These are phyloP conservation scores for Nepenthes alata DNA, from an alignment of 179 eudicot genomes.

Conservation along the genomic window DNA sequence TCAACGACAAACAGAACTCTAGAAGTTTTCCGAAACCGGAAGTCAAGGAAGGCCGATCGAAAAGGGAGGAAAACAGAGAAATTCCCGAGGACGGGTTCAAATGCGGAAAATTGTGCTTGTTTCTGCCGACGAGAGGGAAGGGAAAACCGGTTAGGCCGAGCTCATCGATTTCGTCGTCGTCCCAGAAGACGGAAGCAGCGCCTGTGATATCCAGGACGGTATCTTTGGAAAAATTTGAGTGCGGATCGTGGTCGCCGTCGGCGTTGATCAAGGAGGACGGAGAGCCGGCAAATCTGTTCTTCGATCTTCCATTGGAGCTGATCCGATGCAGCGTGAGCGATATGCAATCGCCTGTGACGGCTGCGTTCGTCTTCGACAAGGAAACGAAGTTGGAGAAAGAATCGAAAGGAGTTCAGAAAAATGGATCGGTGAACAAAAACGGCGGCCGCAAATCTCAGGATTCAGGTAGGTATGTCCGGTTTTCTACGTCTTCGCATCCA, in stretches of 20 bases:
- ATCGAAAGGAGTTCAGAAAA: slow-evolving; percentile 23
- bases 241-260: slow-evolving; percentile 66
- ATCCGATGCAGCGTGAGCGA: slow-evolving; percentile 52
- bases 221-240: slow-evolving; percentile 74
- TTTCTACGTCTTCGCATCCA: slow-evolving; percentile 36
- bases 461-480: slow-evolving; percentile 35
- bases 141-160: slow-evolving; percentile 46
- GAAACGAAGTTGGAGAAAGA: slow-evolving; percentile 14
- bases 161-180: slow-evolving; percentile 13
- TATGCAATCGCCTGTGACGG: slow-evolving; percentile 51
- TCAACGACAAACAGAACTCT: slow-evolving; percentile 3
- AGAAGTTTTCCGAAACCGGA: neutral
- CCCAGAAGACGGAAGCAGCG: slow-evolving; percentile 16
- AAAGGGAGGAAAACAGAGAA: slow-evolving; percentile 5
- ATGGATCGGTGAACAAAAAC: neutral
- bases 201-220: slow-evolving; percentile 41
- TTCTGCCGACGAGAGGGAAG: slow-evolving; percentile 66
- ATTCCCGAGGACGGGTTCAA: slow-evolving; percentile 40
- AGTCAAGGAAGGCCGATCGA: neutral
- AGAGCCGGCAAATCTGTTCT: slow-evolving; percentile 37
- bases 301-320: slow-evolving; percentile 74
- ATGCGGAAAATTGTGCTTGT: slow-evolving; percentile 73
- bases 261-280: slow-evolving; percentile 19
- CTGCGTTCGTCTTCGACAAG: slow-evolving; percentile 58
- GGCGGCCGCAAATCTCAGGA: slow-evolving; percentile 10